Evolutionary conservation across 2,329 filamentous ascomycete genomes (phyloP).

Genomic region (Ceratocystis harringtonii): DNA sequence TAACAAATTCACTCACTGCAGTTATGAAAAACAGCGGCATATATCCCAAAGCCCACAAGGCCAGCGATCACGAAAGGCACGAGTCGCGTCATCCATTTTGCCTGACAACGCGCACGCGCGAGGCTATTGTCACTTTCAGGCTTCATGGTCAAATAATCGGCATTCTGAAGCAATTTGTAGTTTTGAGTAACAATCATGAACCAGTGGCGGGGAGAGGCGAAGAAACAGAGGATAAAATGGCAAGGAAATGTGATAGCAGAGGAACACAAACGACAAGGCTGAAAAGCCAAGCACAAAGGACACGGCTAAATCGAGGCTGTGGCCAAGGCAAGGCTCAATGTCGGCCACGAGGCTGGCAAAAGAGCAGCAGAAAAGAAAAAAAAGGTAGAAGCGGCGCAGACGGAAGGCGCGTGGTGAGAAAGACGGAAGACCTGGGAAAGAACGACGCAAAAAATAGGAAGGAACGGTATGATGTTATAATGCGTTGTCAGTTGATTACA

Average conservation of each 20-base stretch:
- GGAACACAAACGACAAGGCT: neutral
- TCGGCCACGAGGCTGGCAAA: neutral
- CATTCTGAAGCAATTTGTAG: constrained; percentile 16
- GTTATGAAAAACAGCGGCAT: constrained; percentile 26
- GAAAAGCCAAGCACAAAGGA: neutral
- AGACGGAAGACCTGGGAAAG: too few relatives aligned
- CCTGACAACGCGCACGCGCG: constrained; percentile 18
- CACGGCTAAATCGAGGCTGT: neutral
- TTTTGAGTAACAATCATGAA: constrained; percentile 9
- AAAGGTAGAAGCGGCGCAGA: neutral
- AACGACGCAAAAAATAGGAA: too few relatives aligned
- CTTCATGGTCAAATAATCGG: constrained; percentile 7
- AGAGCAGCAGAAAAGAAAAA: neutral
- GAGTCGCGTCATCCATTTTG: constrained; percentile 43
- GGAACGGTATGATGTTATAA: too few relatives aligned
- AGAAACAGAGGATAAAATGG: neutral
- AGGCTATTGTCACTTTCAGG: constrained; percentile 23
- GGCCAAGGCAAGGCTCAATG: neutral
- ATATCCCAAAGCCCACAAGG: constrained; percentile 54
- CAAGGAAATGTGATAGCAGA: neutral
- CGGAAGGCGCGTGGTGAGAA: neutral
- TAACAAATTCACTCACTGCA: constrained; percentile 1
- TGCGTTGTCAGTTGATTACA: too few relatives aligned
- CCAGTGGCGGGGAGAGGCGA: neutral
- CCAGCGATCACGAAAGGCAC: constrained; percentile 56